These are phyloP conservation scores for Ophiostoma populinum DNA, from an alignment of 2,329 filamentous ascomycete genomes.

Conservation along the genomic window DNA sequence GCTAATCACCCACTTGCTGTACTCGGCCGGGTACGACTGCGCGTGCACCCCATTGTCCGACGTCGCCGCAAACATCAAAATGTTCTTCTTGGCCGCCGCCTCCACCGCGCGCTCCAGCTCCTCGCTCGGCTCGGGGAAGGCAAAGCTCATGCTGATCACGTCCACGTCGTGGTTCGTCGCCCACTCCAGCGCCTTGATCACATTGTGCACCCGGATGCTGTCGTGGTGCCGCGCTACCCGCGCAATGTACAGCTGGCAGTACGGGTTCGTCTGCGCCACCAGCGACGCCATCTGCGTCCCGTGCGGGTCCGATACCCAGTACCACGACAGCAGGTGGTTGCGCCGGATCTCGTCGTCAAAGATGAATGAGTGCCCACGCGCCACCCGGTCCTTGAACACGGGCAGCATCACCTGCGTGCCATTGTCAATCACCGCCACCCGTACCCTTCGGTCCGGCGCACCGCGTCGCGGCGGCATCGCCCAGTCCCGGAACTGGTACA, in stretches of 20 bases:
- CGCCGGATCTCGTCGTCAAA: neutral
- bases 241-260: conserved; percentile 7
- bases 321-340: conserved; percentile 5
- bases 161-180: conserved; percentile 13
- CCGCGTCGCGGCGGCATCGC: too few relatives aligned
- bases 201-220: conserved; percentile 1
- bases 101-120: conserved; percentile 16
- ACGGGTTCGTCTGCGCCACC: conserved; percentile 1
- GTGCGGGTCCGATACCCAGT: conserved; percentile 5
- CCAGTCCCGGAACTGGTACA: too few relatives aligned
- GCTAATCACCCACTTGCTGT: conserved; percentile 11
- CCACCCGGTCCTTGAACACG: conserved; percentile 1
- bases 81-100: conserved; percentile 11
- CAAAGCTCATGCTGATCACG: conserved; percentile 23
- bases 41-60: conserved; percentile 14
- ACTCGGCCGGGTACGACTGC: conserved; percentile 8
- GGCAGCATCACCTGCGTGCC: conserved; percentile 2
- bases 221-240: conserved; percentile 2
- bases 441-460: too few relatives aligned
- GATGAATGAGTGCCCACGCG: conserved; percentile 3
- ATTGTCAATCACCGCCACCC: conserved; percentile 8
- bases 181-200: conserved; percentile 1
- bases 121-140: conserved; percentile 10
- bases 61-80: conserved; percentile 21
- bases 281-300: conserved; percentile 9